phyloP scores from a whole-genome alignment of 2,329 filamentous ascomycete genomes.

The Lachnellula occidentalis region DNA sequence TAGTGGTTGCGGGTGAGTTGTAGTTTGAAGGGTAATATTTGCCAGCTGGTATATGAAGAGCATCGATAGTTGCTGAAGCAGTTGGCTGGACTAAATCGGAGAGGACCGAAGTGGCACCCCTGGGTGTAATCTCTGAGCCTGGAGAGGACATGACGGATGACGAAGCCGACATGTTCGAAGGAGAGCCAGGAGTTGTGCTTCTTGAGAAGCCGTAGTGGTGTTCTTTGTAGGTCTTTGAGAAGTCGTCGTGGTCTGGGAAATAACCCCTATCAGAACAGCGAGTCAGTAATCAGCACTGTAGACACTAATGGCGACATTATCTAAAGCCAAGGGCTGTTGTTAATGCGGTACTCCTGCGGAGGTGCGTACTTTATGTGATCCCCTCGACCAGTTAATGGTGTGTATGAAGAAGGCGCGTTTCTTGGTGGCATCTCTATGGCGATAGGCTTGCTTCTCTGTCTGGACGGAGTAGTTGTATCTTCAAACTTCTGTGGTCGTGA shows the following conservation, averaged over 20 bases:
- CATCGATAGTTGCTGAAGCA: conserved; percentile 10
- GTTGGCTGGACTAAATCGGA: conserved; percentile 6
- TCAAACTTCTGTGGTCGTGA: conserved; percentile 1
- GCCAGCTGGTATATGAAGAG: conserved; percentile 44
- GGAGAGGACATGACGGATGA: conserved; percentile 33
- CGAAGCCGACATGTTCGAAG: conserved; percentile 16
- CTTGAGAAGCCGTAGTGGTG: conserved; percentile 5
- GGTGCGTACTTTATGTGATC: conserved; percentile 50
- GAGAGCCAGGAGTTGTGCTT: conserved; percentile 3
- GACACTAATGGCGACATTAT: too few species aligned
- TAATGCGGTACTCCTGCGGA: too few species aligned
- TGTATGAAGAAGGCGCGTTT: conserved; percentile 42
- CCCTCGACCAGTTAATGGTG: conserved; percentile 48
- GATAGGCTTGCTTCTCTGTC: conserved; percentile 43
- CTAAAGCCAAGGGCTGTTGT: conserved; percentile 10
- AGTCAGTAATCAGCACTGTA: background rate
- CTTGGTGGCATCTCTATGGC: conserved; percentile 40
- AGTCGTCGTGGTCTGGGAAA: conserved; percentile 54
- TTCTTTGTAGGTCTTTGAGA: conserved; percentile 2
- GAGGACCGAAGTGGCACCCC: conserved; percentile 7
- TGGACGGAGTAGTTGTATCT: conserved; percentile 13
- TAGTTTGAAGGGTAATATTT: conserved; percentile 62
- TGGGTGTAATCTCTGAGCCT: conserved; percentile 7
- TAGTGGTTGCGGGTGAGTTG: conserved; percentile 34
- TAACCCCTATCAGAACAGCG: conserved; percentile 43